Conservation (phyloP, 805 yeast genomes). For the Hanseniaspora taiwanica region DNA sequence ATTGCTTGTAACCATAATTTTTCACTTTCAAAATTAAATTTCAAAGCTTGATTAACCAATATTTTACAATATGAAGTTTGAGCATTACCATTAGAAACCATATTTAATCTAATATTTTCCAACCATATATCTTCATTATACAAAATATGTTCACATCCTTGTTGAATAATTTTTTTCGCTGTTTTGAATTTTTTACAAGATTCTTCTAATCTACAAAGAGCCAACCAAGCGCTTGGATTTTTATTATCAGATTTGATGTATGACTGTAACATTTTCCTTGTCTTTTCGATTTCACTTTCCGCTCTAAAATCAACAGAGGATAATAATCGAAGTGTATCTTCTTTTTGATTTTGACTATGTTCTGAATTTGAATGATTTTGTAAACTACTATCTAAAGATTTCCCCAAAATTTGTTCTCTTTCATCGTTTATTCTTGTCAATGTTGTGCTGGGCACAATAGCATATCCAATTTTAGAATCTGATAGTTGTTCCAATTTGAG, state of each 20-base stretch:
- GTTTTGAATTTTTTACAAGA: slow-evolving; percentile 37
- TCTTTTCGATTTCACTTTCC: slow-evolving; percentile 36
- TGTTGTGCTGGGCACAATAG: slow-evolving; percentile 32
- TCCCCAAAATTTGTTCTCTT: slow-evolving; percentile 42
- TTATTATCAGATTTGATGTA: slow-evolving; percentile 60
- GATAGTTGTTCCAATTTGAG: slow-evolving; percentile 47
- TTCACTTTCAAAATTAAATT: slow-evolving; percentile 39
- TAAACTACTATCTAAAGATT: slow-evolving; percentile 38
- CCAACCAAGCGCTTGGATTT: slow-evolving; percentile 73
- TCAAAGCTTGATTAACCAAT: slow-evolving; percentile 54
- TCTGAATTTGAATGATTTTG: background rate
- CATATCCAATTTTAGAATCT: slow-evolving; percentile 23
- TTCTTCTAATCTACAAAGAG: slow-evolving; percentile 69
- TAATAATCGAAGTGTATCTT: slow-evolving; percentile 23
- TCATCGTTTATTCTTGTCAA: slow-evolving; percentile 49
- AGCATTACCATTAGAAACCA: slow-evolving; percentile 25
- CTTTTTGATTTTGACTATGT: slow-evolving; percentile 14
- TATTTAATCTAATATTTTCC: slow-evolving; percentile 57
- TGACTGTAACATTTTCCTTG: slow-evolving; percentile 49
- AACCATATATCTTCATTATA: slow-evolving; percentile 68
- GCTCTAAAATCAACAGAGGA: background rate
- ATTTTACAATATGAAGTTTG: slow-evolving; percentile 32
- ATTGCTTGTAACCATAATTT: slow-evolving; percentile 63
- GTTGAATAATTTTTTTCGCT: slow-evolving; percentile 51
- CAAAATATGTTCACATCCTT: slow-evolving; percentile 64